Base-by-base conservation (phyloP, 2,329 filamentous ascomycete genomes). In the Penicillium sp. region DNA sequence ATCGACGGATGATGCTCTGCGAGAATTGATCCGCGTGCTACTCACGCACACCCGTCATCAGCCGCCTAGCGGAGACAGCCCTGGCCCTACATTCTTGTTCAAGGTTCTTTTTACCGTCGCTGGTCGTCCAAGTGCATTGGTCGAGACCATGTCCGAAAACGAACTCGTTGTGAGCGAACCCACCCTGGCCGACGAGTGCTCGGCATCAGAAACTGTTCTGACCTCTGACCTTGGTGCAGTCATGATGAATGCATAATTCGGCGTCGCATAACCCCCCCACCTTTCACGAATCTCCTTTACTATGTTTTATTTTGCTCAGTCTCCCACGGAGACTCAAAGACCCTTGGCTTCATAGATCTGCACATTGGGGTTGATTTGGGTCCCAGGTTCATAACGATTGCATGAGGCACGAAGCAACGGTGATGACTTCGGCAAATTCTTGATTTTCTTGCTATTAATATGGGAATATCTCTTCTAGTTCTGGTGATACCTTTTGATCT, bases 21-120 rank as follows among this genome's bases (percentile, higher is more conserved):
- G 65, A 33, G 68, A 70, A 5, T 49, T 76, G 13, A 62, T 76
- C 24, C 67, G 70, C 9, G 65, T 69, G 8, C 59, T 76, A 2
- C 63, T 75, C 37, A 68, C 63, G 4, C 73, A 75, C 56, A 73
- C 68, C 14, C 63, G 65, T 26, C 66, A 68, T 53, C 65, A 65
- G 29, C 41, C 60, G 3, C 62, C 59, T 8, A 63, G 60, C 19
- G 58, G 48, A 33, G 55, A 66, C 24, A 60, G 58, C n/a, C 65
- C 67, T 8, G 63, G 61, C 11, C 68, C 70, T 7, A 58, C 61
- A 1, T 64, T 65, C 53, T 53, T 75, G 3, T 61, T 75, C 43
- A 75, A 75, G 51, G 65, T 73, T 3, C 64, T 75, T 3, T 73
- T 75, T 51, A 75, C 73, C 3, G 70, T 72, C 13, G 60, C 65